A percentile compares a stretch with the other conserved stretches of the same genome.
Evolutionary conservation across 169 alveolate genomes (phyloP).

Genomic region (Cryptosporidium ubiquitum): DNA sequence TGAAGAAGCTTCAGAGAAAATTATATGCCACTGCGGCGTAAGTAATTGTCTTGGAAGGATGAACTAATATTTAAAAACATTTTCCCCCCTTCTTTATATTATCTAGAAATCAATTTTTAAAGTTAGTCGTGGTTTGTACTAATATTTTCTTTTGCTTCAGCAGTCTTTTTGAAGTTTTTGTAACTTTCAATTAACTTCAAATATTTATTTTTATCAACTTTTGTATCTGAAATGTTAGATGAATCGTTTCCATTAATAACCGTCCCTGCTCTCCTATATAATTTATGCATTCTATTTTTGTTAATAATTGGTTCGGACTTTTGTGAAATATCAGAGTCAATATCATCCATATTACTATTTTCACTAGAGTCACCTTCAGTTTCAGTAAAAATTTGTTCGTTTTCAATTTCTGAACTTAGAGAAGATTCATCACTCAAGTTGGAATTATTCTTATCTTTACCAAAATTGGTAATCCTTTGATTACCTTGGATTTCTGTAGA

Average conservation of each 20-base stretch:
- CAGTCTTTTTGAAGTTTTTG: neutral
- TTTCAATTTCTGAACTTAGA: neutral
- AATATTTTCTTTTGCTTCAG: conserved; percentile 56
- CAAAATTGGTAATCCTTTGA: neutral
- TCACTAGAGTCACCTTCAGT: neutral
- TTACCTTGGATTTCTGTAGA: neutral
- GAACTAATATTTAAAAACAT: conserved; percentile 79
- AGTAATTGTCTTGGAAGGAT: conserved; percentile 89
- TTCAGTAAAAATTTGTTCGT: neutral
- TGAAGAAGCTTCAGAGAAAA: conserved; percentile 87
- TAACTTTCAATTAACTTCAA: conserved; percentile 21
- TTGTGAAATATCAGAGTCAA: conserved; percentile 47
- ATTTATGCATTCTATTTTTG: neutral
- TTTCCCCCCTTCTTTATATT: neutral
- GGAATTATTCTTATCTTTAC: neutral
- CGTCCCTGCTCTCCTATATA: conserved; percentile 33
- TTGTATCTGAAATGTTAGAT: neutral
- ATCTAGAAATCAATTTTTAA: neutral
- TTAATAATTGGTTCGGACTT: conserved; percentile 49
- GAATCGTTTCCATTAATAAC: conserved; percentile 21
- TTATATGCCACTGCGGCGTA: conserved; percentile 90
- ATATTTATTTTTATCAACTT: conserved; percentile 2
- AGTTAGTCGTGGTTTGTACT: neutral
- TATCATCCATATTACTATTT: neutral
- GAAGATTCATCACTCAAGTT: neutral